phyloP scores from a whole-genome alignment of 257 asterid genomes.

The Penstemon barbatus region DNA sequence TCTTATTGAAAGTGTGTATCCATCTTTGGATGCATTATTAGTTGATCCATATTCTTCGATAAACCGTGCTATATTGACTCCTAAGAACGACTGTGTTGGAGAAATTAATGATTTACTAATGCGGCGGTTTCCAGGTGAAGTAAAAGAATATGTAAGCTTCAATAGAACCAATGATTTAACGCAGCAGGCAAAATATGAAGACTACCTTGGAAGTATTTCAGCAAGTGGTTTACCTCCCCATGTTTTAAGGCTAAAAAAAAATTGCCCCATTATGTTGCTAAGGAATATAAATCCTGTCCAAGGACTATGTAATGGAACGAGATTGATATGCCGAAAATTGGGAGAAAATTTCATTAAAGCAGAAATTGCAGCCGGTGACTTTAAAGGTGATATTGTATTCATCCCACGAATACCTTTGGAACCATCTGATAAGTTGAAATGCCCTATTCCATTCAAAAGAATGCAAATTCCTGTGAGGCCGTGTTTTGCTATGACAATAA shows the following conservation, averaged over 20 bases:
- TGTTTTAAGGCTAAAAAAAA: neutral
- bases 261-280: neutral
- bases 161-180: too few species aligned
- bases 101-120: too few species aligned
- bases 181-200: neutral
- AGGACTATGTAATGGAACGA: neutral
- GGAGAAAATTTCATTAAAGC: neutral
- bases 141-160: too few species aligned
- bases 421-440: neutral
- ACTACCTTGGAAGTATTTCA: neutral
- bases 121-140: too few species aligned
- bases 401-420: neutral
- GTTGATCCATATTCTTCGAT: too few species aligned
- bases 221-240: neutral
- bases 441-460: neutral
- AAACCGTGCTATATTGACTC: too few species aligned
- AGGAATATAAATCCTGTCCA: neutral
- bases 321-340: neutral
- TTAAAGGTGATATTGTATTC: neutral
- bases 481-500: neutral
- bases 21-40: too few species aligned
- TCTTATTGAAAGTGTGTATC: too few species aligned
- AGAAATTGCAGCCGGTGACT: neutral
- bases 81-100: too few species aligned
- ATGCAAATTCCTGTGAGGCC: neutral